Evolutionary conservation across 495 filamentous ascomycete species (phyloP), one percentile per base, ranked within the genome.

Genomic region (Tetracladium setigerum): DNA sequence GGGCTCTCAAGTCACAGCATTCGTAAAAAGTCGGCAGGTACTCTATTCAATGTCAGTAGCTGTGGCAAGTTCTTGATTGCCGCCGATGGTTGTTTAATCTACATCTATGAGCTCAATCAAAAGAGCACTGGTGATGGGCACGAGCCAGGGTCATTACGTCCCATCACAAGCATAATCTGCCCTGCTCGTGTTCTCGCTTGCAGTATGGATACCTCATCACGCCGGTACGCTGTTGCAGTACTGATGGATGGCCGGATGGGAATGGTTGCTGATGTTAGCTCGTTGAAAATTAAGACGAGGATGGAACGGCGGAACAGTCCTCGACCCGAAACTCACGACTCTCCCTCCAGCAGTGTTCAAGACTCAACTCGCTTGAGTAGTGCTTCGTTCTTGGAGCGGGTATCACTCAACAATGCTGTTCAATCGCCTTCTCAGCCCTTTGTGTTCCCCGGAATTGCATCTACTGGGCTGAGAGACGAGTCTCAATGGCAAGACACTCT

Each of bases 231-330:
- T 12, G 59, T 87, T 46, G 84, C 81, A 22, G 76, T 77, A 32
- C 65, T 87, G 14, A 55, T 87, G 10, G 69, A 74, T 31, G 79
- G 75, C 16, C 74, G 84, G 9, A 67, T 79, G 51, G 83, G 81
- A 9, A 66, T 86, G 54, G 69, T 86, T 13, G 79, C 75, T 47
- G 78, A 86, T 41, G 58, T 84, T 15, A 49, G 47, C 7, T 59
- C 47, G 5, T 17, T 43, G 19, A 34, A 45, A 30, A 13, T 36
- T n/a, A 12, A 30, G 5, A 3, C 40, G 7, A 10, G 16, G 17
- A 34, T 4, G 5, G 10, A n/a, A 9, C 5, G 8, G 5, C 7
- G 9, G 8, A 16, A 7, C 39, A 7, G 10, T 12, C 17, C n/a
- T n/a, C 13, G 12, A 62, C 32, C 59, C 50, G 27, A 52, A 54